Percentiles rank a stretch among this genome's conserved stretches.
phyloP scores from a whole-genome alignment of 768 basidiomycete genomes.

The Naganishia antarctica region DNA sequence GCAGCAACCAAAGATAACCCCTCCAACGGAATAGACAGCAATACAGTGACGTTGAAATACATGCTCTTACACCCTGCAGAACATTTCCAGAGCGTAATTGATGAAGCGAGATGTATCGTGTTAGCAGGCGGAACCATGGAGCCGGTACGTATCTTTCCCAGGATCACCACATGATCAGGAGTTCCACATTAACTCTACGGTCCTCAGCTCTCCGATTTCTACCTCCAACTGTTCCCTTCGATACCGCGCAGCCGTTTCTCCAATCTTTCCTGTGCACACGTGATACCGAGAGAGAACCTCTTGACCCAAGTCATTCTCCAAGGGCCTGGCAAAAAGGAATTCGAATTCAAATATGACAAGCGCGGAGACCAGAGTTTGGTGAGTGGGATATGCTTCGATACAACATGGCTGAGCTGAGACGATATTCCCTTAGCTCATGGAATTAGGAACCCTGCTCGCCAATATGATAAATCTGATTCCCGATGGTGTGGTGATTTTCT shows the following conservation, averaged over 20 bases:
- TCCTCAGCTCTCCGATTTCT: slow-evolving; percentile 75
- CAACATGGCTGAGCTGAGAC: slow-evolving; percentile 9
- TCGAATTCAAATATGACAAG: slow-evolving; percentile 77
- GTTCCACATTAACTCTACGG: not conserved
- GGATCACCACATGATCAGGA: not conserved
- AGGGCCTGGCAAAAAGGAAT: slow-evolving; percentile 66
- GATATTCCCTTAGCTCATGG: slow-evolving; percentile 57
- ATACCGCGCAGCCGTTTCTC: slow-evolving; percentile 61
- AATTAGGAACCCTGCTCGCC: slow-evolving; percentile 76
- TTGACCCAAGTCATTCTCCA: slow-evolving; percentile 67
- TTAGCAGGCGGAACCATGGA: slow-evolving; percentile 98
- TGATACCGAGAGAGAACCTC: slow-evolving; percentile 75
- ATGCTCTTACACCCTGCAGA: slow-evolving; percentile 88
- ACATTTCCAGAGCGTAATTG: slow-evolving; percentile 75
- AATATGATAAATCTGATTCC: slow-evolving; percentile 75
- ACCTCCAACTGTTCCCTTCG: slow-evolving; percentile 69
- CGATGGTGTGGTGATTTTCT: slow-evolving; percentile 85
- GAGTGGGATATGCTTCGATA: slow-evolving; percentile 39
- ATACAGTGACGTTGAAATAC: slow-evolving; percentile 71
- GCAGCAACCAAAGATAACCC: not conserved
- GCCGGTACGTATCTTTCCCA: slow-evolving; percentile 59
- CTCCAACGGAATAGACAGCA: not conserved
- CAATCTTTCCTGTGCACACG: slow-evolving; percentile 85
- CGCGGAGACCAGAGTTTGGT: slow-evolving; percentile 65
- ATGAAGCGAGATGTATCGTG: slow-evolving; percentile 74